Base-by-base conservation (phyloP, 202 grass and related monocot species). In the Carex arenaria region DNA sequence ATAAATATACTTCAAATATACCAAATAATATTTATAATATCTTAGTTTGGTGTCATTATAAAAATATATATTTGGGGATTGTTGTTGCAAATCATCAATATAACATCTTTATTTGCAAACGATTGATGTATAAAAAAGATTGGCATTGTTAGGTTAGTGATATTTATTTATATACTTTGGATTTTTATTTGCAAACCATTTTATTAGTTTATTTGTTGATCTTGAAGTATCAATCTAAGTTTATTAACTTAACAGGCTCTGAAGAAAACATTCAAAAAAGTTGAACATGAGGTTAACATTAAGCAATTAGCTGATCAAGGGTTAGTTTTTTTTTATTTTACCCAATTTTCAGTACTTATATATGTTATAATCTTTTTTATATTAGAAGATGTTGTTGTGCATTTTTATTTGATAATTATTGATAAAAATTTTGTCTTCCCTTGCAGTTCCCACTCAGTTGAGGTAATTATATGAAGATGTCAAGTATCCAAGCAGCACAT, bases 251-350 rank as follows among this genome's bases (percentile, higher is more conserved):
- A 59, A 71, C 84, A 98, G 93, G 89, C 91, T 42, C 85, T 98
- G 15, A 93, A 92, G 88, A 98, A 98, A 83, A 92, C 96, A 75
- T 98, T 95, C 89, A 93, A 95, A 84, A 95, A 95, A 75, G 85
- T 93, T 32, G 93, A 98, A 45, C 96, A 98, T 45, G 91, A 93
- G 83, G 89, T 98, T 55, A 91, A 98, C 85, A 93, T 98, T 86
- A 89, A 93, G 36, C 93, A 98, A 56, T 92, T 98, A 82, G 80
- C 91, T 85, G 88, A 88, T 69, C 90, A 85, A 52, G 80, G 93
- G 95, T 98, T 84, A 89, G 67, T 79, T 65, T 85, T 34, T 83
- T 60, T 83, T 61, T 57, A 11, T 71, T 47, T 47, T 14, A 17
- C 7, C 23, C 22, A 73, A 7, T 4, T 30, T 45, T 61, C 7